A percentile compares a stretch with the other conserved stretches of the same genome.
phyloP scores from a whole-genome alignment of 768 basidiomycete genomes.

The Leccinum variicolor region DNA sequence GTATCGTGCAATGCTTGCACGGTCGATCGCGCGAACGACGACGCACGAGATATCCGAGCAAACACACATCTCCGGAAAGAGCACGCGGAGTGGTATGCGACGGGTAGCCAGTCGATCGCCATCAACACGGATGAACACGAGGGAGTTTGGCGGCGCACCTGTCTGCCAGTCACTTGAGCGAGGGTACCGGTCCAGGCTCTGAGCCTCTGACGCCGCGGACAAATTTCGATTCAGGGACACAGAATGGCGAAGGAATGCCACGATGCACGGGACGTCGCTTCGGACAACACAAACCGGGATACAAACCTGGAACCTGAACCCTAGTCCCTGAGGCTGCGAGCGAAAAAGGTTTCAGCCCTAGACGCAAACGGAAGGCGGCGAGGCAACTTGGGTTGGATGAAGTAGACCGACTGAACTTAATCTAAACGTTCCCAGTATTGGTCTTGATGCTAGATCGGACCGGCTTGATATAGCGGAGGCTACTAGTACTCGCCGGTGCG shows the following conservation, averaged over 20 bases:
- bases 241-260: slow-evolving; percentile 7
- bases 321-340: not conserved
- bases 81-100: not conserved
- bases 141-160: slow-evolving; percentile 1
- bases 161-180: not conserved
- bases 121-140: slow-evolving; percentile 8
- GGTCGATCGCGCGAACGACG: not conserved
- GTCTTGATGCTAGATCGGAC: not conserved
- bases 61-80: not conserved
- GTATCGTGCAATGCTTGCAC: not conserved
- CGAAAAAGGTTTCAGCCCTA: not conserved
- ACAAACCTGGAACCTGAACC: not conserved
- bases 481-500: not conserved
- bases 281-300: not conserved
- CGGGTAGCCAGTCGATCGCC: not conserved
- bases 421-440: not conserved
- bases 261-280: not conserved
- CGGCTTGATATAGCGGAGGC: not conserved
- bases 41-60: not conserved
- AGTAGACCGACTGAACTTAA: not conserved
- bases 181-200: not conserved
- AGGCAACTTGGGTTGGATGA: not conserved
- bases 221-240: not conserved
- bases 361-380: not conserved
- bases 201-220: slow-evolving; percentile 10